Evolutionary conservation across 1,284 basidiomycete genomes (phyloP).

Genomic region (Ganoderma lucidum): DNA sequence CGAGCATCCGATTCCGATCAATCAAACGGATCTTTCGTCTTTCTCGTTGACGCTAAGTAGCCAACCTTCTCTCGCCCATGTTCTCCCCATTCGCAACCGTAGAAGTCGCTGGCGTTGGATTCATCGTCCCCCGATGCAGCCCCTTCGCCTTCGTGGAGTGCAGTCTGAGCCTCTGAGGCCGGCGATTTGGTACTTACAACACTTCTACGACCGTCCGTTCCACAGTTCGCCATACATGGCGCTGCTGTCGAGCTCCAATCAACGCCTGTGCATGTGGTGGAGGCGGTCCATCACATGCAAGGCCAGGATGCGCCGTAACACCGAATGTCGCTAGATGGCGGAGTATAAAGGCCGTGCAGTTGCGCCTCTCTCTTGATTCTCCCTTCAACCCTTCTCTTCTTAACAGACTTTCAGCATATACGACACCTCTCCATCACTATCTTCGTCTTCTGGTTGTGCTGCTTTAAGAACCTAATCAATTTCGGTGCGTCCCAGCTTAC

Average conservation of each 20-base stretch:
- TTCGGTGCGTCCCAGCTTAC: background rate
- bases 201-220: background rate
- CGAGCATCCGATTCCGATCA: constrained; percentile 1
- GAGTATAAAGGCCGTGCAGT: background rate
- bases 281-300: background rate
- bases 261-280: background rate
- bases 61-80: background rate
- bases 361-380: background rate
- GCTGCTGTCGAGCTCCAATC: background rate
- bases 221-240: background rate
- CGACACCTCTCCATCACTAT: background rate
- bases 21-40: background rate
- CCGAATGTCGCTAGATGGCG: background rate
- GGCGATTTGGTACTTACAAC: background rate
- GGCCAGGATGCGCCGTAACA: background rate
- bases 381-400: background rate
- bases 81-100: background rate
- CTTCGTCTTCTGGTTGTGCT: background rate
- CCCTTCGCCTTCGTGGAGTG: background rate
- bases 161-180: background rate
- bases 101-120: background rate
- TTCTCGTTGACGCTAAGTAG: background rate
- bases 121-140: background rate
- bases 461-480: background rate
- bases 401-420: no score